Base-by-base conservation (phyloP, 805 yeast genomes). In the Lipomyces starkeyi region DNA sequence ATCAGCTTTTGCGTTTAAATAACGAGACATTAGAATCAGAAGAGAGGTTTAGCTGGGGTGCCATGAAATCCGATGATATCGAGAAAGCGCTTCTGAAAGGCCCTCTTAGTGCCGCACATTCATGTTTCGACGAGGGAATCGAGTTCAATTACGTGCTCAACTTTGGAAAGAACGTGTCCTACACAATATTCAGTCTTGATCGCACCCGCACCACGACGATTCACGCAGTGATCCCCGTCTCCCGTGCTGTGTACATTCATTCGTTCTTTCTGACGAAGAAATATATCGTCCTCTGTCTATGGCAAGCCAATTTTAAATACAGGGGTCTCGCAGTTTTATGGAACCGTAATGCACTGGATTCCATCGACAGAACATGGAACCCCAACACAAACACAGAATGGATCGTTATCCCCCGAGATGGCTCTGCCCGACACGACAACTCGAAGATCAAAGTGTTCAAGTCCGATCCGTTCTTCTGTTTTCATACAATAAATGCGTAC, bases 261-360 rank as follows among this genome's bases (percentile, higher is more conserved):
- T 63, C 66, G n/a, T 63, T 63, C 29, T 63, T 63, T 14, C 17
- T 63, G 29, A 43, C 63, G 5, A 59, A 59, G 59, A 52, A 20
- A 8, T 63, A 63, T 34, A 63, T 63, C 14, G 58, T 63, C n/a
- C 34, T 63, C 29, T 58, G 59, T 40, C 52, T 63, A 4, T 63
- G 66, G 63, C 66, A 63, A 40, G 66, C 66, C n/a, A 32, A 63
- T 40, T 63, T 14, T 40, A 59, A 62, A 6, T 63, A 53, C 55
- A 35, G 40, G 13, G 66, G 66, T 14, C 43, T 63, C 5, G 54
- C 66, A n/a, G 25, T 63, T 8, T 37, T 63, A 43, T 63, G 66
- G 66, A 63, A 63, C 37, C 59, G 17, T 20, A 63, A 63, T 47
- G 32, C 20, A 14, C 55, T 63, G 3, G 66, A 59, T 37, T 52